phyloP scores from a whole-genome alignment of 257 asterid species.

The Eucommia ulmoides region DNA sequence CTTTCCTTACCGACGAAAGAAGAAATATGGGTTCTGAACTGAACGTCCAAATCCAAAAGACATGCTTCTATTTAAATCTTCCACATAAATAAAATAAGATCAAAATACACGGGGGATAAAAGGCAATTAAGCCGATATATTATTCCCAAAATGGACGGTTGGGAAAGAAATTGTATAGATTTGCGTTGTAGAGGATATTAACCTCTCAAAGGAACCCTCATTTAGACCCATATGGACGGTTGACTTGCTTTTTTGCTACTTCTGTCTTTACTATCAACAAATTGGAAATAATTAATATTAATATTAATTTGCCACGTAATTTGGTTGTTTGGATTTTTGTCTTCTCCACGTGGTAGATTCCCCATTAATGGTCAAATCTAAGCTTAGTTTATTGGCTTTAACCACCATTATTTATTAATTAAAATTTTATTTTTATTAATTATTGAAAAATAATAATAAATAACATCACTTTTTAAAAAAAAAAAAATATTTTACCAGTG shows the following conservation, averaged over 20 bases:
- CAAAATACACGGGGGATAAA: too few species aligned
- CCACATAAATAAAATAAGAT: not conserved
- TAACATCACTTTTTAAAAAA: too few species aligned
- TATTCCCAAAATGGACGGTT: not conserved
- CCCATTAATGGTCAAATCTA: not conserved
- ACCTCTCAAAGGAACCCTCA: slow-evolving; percentile 9
- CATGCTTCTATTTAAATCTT: not conserved
- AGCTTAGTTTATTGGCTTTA: not conserved
- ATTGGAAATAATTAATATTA: not conserved
- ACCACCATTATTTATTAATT: too few species aligned
- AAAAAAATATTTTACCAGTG: too few species aligned
- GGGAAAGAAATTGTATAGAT: not conserved
- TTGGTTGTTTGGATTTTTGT: not conserved
- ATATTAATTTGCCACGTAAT: not conserved
- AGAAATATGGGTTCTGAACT: too few species aligned
- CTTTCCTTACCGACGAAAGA: too few species aligned
- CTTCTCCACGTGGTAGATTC: not conserved
- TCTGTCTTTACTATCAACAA: slow-evolving; percentile 3
- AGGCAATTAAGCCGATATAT: not conserved
- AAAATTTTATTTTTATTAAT: too few species aligned
- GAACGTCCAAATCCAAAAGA: too few species aligned
- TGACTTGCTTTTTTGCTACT: slow-evolving; percentile 28
- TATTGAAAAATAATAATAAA: too few species aligned
- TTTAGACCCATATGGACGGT: slow-evolving; percentile 15
- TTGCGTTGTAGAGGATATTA: not conserved